Evolutionary conservation across 176 grass and related monocot genomes (phyloP).

Genomic region (Zea mays): DNA sequence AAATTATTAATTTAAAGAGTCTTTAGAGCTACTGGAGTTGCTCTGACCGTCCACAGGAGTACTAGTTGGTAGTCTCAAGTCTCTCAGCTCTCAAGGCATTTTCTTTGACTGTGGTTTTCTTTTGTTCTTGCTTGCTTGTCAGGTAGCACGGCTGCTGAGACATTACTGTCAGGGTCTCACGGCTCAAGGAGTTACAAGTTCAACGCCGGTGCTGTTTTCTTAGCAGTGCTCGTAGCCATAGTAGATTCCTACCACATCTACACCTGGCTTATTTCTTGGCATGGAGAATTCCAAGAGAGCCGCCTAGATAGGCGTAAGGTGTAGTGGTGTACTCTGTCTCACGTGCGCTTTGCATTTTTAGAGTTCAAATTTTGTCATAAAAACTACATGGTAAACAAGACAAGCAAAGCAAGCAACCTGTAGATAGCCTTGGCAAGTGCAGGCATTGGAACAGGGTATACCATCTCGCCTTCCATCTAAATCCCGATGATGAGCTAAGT

Average conservation of each 20-base stretch:
- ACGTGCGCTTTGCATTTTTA: no score
- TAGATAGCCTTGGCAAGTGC: no score
- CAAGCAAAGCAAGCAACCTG: no score
- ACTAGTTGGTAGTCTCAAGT: neutral
- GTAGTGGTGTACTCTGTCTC: neutral
- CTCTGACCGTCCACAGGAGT: neutral
- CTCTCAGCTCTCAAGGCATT: neutral
- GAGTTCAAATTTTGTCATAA: no score
- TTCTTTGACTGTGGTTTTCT: neutral
- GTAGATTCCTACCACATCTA: neutral
- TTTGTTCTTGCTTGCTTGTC: neutral
- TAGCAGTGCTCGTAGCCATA: neutral
- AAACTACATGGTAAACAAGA: no score
- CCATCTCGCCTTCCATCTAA: no score
- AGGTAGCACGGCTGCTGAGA: neutral
- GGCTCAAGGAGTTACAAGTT: conserved; percentile 7
- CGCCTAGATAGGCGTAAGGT: neutral
- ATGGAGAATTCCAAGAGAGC: neutral
- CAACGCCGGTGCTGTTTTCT: neutral
- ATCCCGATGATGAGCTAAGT: no score
- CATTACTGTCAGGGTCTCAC: conserved; percentile 32
- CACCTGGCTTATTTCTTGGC: neutral
- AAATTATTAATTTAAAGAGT: no score
- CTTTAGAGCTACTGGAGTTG: no score
- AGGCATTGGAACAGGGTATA: no score